These are phyloP conservation scores for Boeremia exigua DNA, from an alignment of 2,329 filamentous ascomycete genomes.

Conservation along the genomic window DNA sequence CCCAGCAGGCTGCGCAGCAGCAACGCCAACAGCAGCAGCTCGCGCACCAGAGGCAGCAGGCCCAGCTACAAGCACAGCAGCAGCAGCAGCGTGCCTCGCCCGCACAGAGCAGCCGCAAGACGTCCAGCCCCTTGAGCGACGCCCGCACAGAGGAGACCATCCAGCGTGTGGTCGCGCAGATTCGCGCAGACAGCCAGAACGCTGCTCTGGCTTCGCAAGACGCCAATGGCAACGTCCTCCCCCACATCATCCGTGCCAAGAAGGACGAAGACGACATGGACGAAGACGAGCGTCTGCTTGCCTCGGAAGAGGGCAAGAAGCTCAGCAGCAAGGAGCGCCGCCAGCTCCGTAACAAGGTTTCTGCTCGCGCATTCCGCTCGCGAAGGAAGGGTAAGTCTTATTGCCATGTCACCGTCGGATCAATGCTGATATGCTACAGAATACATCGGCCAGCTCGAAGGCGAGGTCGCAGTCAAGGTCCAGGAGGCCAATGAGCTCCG, in stretches of 20 bases:
- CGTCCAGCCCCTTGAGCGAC: slow-evolving; percentile 51
- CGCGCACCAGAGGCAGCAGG: slow-evolving; percentile 55
- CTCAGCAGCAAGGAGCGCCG: slow-evolving; percentile 96
- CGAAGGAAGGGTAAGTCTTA: slow-evolving; percentile 84
- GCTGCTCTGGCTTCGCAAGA: slow-evolving; percentile 60
- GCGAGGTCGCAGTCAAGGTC: slow-evolving; percentile 82
- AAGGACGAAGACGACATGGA: slow-evolving; percentile 99
- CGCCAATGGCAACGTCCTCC: slow-evolving; percentile 55
- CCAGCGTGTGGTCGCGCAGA: slow-evolving; percentile 87
- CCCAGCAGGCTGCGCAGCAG: slow-evolving; percentile 47
- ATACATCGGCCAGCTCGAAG: slow-evolving; percentile 94
- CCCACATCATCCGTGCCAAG: slow-evolving; percentile 74
- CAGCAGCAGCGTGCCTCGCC: slow-evolving; percentile 36
- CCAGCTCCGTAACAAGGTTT: slow-evolving; percentile 98
- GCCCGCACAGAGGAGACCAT: slow-evolving; percentile 81
- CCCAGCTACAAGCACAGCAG: slow-evolving; percentile 57
- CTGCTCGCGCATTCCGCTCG: slow-evolving; percentile 96
- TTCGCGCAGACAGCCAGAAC: slow-evolving; percentile 73
- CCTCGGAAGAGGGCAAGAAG: slow-evolving; percentile 99
- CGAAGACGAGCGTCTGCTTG: slow-evolving; percentile 89
- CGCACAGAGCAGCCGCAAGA: slow-evolving; percentile 37
- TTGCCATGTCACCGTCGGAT: not conserved
- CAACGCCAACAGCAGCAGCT: slow-evolving; percentile 61
- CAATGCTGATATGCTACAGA: slow-evolving; percentile 69
- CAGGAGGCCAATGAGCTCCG: slow-evolving; percentile 84